Base-by-base conservation (phyloP, 2,329 filamentous ascomycete genomes). In the Tolypocladium cylindrosporum region DNA sequence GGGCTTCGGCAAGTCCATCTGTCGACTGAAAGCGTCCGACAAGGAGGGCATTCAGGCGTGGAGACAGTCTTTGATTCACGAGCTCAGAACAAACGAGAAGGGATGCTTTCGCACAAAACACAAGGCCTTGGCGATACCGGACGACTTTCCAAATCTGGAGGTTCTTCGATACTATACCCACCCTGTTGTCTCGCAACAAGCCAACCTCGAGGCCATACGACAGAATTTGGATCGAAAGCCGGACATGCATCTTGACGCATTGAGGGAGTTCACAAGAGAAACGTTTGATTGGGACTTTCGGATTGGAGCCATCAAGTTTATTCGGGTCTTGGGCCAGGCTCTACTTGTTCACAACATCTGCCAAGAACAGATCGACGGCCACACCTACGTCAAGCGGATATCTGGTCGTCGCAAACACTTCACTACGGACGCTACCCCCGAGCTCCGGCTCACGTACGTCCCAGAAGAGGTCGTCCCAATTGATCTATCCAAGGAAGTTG, bases 101-200 rank as follows among this genome's bases (percentile, higher is more conserved):
- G 86, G 87, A 3, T 85, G 86, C 67, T 99, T 99, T 71, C 81
- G 83, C 48, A 85, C 82, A 16, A 90, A 85, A 66, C 90, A 94
- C 67, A 88, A 84, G 62, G 82, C 84, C 2, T 74, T 97, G 53
- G 76, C 73, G 4, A 88, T 99, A 39, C 93, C 93, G 0, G 85
- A 90, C 0, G 79, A 81, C 41, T 99, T 97, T 63, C 94, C 94
- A 0, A 86, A 90, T 61, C 74, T 83, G 53, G 88, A 91, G 48
- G 84, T 96, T 9, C 75, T 97, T 24, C 81, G 88, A 13, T 96
- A 90, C 67, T 99, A 99, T 65, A 93, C 89, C 0, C 86, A 92
- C 66, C 94, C 94, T 0, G 85, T 88, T 1, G 88, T 97, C 4
- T 97, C 92, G 71, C 81, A 10, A 77, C 81, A 34, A 66, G 93